Evolutionary conservation across 179 eudicot species (phyloP).

Genomic region (Silene noctiflora): DNA sequence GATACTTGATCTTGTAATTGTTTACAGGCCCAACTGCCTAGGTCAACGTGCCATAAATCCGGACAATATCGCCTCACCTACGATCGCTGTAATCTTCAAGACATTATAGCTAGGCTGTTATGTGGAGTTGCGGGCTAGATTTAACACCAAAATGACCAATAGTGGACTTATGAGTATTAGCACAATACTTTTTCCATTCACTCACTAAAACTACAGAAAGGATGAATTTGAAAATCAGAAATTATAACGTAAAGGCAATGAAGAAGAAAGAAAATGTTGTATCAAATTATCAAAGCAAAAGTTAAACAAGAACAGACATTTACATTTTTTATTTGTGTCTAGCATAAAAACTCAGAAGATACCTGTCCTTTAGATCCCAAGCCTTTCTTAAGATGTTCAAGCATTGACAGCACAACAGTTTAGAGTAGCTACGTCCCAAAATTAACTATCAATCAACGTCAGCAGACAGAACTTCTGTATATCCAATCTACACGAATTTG

Average conservation of each 20-base stretch:
- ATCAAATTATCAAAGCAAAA: constrained; percentile 5
- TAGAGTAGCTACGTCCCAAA: background rate
- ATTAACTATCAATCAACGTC: background rate
- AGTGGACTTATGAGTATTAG: too few relatives aligned
- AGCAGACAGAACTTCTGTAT: background rate
- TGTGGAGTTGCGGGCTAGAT: background rate
- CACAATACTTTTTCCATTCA: too few relatives aligned
- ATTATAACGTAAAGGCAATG: too few relatives aligned
- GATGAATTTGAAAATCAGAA: background rate
- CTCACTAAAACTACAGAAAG: background rate
- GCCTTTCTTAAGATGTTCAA: constrained; percentile 70
- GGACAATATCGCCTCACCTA: background rate
- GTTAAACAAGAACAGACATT: background rate
- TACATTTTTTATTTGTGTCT: background rate
- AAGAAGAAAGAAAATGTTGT: too few relatives aligned
- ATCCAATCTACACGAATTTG: too few relatives aligned
- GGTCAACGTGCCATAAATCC: background rate
- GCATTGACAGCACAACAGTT: constrained; percentile 40
- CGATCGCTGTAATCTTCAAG: background rate
- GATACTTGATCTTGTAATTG: background rate
- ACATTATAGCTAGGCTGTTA: background rate
- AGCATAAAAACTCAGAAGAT: constrained; percentile 13
- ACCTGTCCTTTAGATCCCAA: constrained; percentile 90
- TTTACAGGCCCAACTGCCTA: background rate
- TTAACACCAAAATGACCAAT: too few relatives aligned